Evolutionary conservation across 2,329 filamentous ascomycete species (phyloP).

Genomic region (Mollisia scopiformis): DNA sequence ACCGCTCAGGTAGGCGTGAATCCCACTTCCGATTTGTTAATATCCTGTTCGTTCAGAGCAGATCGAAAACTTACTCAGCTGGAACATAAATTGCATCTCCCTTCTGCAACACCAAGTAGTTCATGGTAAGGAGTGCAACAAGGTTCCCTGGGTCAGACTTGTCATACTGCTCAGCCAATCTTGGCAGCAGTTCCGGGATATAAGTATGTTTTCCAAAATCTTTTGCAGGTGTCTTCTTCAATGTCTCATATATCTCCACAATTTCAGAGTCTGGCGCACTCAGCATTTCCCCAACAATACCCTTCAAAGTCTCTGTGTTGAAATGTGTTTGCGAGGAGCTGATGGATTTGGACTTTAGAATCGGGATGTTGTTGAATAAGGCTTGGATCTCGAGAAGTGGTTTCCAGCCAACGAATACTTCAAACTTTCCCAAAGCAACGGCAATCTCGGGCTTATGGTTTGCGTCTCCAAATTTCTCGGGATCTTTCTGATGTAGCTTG

Average conservation of each 20-base stretch:
- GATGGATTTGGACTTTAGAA: conserved; percentile 23
- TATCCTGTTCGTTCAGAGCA: not conserved
- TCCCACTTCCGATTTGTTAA: conserved; percentile 55
- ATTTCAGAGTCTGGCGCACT: conserved; percentile 49
- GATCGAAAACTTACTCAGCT: conserved; percentile 59
- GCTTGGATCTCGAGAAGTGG: conserved; percentile 60
- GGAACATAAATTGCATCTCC: conserved; percentile 92
- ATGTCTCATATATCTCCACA: conserved; percentile 50
- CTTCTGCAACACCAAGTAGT: conserved; percentile 66
- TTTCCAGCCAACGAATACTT: conserved; percentile 78
- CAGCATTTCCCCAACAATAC: conserved; percentile 47
- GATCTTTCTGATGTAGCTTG: conserved; percentile 65
- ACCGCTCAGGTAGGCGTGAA: conserved; percentile 88
- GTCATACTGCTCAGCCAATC: conserved; percentile 67
- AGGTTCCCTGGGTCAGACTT: conserved; percentile 66
- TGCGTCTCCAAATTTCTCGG: conserved; percentile 67
- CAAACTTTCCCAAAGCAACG: conserved; percentile 70
- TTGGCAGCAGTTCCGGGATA: conserved; percentile 65
- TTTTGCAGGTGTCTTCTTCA: conserved; percentile 50
- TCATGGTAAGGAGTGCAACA: conserved; percentile 74
- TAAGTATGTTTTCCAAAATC: conserved; percentile 55
- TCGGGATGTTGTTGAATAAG: conserved; percentile 48
- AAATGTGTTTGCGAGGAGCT: conserved; percentile 45
- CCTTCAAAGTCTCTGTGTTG: conserved; percentile 58
- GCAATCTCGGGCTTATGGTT: conserved; percentile 86